phyloP scores from a whole-genome alignment of 352 stramenopile species.

The Pythium chondricola region DNA sequence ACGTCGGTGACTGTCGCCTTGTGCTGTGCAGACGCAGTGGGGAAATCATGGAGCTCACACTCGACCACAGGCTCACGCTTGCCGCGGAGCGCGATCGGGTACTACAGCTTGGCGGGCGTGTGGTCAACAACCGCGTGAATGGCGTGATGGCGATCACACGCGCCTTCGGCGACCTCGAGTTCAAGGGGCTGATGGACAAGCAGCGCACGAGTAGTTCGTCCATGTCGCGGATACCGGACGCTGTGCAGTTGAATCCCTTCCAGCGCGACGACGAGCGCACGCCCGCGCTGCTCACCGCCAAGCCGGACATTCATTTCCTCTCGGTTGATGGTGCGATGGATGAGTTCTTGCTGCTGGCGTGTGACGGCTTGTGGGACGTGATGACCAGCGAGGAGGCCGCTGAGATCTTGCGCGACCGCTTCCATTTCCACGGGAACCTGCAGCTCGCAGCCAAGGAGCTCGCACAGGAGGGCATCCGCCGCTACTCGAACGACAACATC shows the following conservation, averaged over 20 bases:
- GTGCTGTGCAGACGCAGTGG: slow-evolving; percentile 44
- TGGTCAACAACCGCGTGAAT: slow-evolving; percentile 83
- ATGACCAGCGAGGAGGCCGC: slow-evolving; percentile 60
- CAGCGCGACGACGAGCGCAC: slow-evolving; percentile 46
- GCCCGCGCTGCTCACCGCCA: slow-evolving; percentile 41
- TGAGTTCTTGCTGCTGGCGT: slow-evolving; percentile 70
- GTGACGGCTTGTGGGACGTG: slow-evolving; percentile 82
- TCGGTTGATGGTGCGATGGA: slow-evolving; percentile 32
- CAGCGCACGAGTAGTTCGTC: slow-evolving; percentile 2
- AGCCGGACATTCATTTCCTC: slow-evolving; percentile 40
- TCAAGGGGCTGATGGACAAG: slow-evolving; percentile 48
- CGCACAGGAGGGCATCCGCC: slow-evolving; percentile 60
- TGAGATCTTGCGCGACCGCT: slow-evolving; percentile 41
- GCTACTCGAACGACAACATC: slow-evolving; percentile 81
- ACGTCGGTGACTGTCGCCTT: slow-evolving; percentile 74
- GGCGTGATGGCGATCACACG: slow-evolving; percentile 82
- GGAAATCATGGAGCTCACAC: slow-evolving; percentile 38
- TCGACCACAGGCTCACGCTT: slow-evolving; percentile 60
- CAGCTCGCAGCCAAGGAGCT: slow-evolving; percentile 62
- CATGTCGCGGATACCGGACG: slow-evolving; percentile 11
- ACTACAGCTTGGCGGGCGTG: slow-evolving; percentile 39
- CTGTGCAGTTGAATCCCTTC: slow-evolving; percentile 25
- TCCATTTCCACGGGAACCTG: slow-evolving; percentile 45
- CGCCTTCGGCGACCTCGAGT: slow-evolving; percentile 78
- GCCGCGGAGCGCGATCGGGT: slow-evolving; percentile 45